These are phyloP conservation scores for Podaxis carcinomalis DNA, from an alignment of 768 basidiomycete genomes.

Conservation along the genomic window DNA sequence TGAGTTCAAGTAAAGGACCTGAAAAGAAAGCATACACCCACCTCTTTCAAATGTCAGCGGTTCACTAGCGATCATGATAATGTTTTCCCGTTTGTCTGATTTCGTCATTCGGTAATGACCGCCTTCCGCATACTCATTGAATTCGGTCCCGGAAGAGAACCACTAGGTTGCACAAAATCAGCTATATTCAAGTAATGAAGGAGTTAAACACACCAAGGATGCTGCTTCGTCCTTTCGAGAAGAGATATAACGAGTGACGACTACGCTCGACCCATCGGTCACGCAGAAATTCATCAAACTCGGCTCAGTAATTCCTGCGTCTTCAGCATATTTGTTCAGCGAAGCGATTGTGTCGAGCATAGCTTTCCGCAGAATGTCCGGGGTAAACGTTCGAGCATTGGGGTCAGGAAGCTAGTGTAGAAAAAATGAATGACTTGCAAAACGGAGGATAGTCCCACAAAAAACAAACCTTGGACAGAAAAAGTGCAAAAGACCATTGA, in stretches of 20 bases:
- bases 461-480: slow-evolving; percentile 67
- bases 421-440: slow-evolving; percentile 2
- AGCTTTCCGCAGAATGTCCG: slow-evolving; percentile 67
- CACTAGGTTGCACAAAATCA: slow-evolving; percentile 42
- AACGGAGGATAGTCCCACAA: not conserved
- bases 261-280: slow-evolving; percentile 90
- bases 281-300: slow-evolving; percentile 95
- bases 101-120: slow-evolving; percentile 96
- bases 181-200: too few species aligned
- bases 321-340: slow-evolving; percentile 72
- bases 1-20: not conserved
- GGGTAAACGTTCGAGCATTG: slow-evolving; percentile 70
- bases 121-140: slow-evolving; percentile 84
- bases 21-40: slow-evolving; percentile 20
- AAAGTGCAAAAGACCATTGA: slow-evolving; percentile 95
- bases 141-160: slow-evolving; percentile 94
- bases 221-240: slow-evolving; percentile 91
- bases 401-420: slow-evolving; percentile 68
- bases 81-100: slow-evolving; percentile 92
- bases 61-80: slow-evolving; percentile 93
- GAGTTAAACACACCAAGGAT: slow-evolving; percentile 54
- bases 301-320: slow-evolving; percentile 75
- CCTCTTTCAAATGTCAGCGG: slow-evolving; percentile 96
- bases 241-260: slow-evolving; percentile 93
- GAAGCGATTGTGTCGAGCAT: slow-evolving; percentile 86